Conservation (phyloP, 805 yeast genomes). For the Nakazawaea ernobii region DNA sequence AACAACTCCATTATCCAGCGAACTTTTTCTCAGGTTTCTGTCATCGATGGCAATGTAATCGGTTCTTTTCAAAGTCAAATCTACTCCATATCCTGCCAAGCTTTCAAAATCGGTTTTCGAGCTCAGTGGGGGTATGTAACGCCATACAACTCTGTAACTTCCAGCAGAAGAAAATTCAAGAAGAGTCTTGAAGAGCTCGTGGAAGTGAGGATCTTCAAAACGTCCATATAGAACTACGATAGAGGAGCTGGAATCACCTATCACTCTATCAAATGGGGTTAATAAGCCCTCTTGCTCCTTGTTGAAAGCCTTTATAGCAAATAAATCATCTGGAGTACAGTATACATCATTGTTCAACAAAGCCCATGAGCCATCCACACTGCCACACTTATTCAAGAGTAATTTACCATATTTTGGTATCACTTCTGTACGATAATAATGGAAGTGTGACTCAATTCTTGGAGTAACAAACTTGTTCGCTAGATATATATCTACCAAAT, state of each 20-base stretch:
- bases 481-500: slow-evolving; percentile 35
- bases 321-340: slow-evolving; percentile 68
- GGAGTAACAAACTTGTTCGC: slow-evolving; percentile 51
- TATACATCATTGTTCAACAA: slow-evolving; percentile 46
- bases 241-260: slow-evolving; percentile 53
- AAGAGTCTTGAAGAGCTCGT: slow-evolving; percentile 52
- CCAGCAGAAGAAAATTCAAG: slow-evolving; percentile 55
- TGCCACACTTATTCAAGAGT: slow-evolving; percentile 13
- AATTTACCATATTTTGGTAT: slow-evolving; percentile 28
- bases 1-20: slow-evolving; percentile 22
- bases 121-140: slow-evolving; percentile 47
- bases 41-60: slow-evolving; percentile 66
- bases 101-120: slow-evolving; percentile 8
- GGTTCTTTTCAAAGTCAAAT: slow-evolving; percentile 55
- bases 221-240: slow-evolving; percentile 65
- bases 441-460: slow-evolving; percentile 57
- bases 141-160: slow-evolving; percentile 68
- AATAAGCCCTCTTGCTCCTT: slow-evolving; percentile 17
- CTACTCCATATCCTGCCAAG: slow-evolving; percentile 65
- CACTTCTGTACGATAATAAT: slow-evolving; percentile 35
- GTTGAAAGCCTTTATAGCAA: slow-evolving; percentile 64
- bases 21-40: slow-evolving; percentile 30
- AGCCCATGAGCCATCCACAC: slow-evolving; percentile 39
- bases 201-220: slow-evolving; percentile 41
- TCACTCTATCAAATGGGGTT: slow-evolving; percentile 54